These are phyloP conservation scores for Daldinia eschscholtzii DNA, from an alignment of 2,329 filamentous ascomycete species.

Conservation along the genomic window DNA sequence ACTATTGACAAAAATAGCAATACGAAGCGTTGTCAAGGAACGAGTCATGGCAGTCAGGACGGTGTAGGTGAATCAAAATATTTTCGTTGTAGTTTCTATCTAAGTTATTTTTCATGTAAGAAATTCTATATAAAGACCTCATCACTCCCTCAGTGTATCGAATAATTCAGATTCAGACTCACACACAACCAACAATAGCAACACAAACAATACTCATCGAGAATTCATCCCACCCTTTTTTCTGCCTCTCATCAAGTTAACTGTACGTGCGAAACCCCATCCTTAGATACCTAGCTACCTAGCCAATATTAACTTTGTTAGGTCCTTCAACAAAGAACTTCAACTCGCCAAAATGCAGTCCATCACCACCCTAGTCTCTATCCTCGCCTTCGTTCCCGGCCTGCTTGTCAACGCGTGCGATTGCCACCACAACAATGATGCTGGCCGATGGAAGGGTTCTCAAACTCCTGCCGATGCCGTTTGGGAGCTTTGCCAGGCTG, in stretches of 20 bases:
- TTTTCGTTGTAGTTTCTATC: not conserved
- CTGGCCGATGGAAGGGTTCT: constrained; percentile 9
- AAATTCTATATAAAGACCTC: not conserved
- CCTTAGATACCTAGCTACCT: not conserved
- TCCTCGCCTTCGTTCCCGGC: not conserved
- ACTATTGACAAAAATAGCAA: not conserved
- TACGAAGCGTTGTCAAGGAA: not conserved
- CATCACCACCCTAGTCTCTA: not conserved
- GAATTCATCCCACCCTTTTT: not conserved
- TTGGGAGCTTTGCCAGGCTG: not conserved
- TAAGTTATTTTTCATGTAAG: not conserved
- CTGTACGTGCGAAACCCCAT: not conserved
- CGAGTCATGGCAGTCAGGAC: not conserved
- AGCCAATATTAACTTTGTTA: not conserved
- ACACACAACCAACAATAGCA: not conserved
- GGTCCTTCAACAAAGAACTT: not conserved
- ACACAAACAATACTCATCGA: not conserved
- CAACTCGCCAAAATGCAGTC: constrained; percentile 2
- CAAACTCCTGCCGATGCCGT: not conserved
- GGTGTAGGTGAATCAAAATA: not conserved
- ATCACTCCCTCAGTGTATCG: not conserved
- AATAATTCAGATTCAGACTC: not conserved
- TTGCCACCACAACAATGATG: constrained; percentile 17
- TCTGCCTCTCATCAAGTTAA: not conserved
- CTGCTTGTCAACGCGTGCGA: not conserved